Conservation (phyloP, 805 yeast genomes). For the Spencermartinsiella europaea region DNA sequence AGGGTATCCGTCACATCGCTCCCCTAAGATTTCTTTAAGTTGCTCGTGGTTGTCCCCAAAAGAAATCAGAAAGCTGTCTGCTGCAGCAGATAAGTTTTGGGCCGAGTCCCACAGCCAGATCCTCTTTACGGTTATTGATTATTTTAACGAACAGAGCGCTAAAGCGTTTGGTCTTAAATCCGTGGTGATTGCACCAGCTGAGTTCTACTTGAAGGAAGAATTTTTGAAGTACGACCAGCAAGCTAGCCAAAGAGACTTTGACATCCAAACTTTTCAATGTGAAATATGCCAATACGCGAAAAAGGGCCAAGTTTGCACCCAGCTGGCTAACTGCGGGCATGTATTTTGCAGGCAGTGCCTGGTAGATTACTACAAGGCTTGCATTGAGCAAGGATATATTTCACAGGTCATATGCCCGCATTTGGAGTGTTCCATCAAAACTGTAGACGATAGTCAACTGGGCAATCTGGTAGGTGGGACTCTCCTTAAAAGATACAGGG, state of each 20-base stretch:
- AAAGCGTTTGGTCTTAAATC: background rate
- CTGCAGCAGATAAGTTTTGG: slow-evolving; percentile 11
- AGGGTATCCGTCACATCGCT: slow-evolving; percentile 13
- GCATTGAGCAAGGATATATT: slow-evolving; percentile 21
- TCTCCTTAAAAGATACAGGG: slow-evolving; percentile 7
- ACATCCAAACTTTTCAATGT: slow-evolving; percentile 16
- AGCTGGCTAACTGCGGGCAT: slow-evolving; percentile 15
- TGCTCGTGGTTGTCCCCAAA: slow-evolving; percentile 12
- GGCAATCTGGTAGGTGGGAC: slow-evolving; percentile 11
- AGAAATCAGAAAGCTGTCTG: background rate
- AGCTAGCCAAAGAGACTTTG: slow-evolving; percentile 13
- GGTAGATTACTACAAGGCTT: slow-evolving; percentile 15
- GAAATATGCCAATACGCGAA: slow-evolving; percentile 20
- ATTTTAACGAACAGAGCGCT: slow-evolving; percentile 2
- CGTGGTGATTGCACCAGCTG: background rate
- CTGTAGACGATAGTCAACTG: slow-evolving; percentile 6
- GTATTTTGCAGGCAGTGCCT: slow-evolving; percentile 21
- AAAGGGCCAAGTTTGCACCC: slow-evolving; percentile 16
- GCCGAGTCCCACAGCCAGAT: slow-evolving; percentile 8
- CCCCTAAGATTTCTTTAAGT: slow-evolving; percentile 9
- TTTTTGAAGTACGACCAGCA: slow-evolving; percentile 9
- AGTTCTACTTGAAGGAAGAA: slow-evolving; percentile 5
- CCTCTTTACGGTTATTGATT: slow-evolving; percentile 17
- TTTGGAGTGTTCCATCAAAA: slow-evolving; percentile 11
- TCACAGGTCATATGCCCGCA: slow-evolving; percentile 19